phyloP scores from a whole-genome alignment of 768 basidiomycete species.

The Rhizopogon vinicolor region DNA sequence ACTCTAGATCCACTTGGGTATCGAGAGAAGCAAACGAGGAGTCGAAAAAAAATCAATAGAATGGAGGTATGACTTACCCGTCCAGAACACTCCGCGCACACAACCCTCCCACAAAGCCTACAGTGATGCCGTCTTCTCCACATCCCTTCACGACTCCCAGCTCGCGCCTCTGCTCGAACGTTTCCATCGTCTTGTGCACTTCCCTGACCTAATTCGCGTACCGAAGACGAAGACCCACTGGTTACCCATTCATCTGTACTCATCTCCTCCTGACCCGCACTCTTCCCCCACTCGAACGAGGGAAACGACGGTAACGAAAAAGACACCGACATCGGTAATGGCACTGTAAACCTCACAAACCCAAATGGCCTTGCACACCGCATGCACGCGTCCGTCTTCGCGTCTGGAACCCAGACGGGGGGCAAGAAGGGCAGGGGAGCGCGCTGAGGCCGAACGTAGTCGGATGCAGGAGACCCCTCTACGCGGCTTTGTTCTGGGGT shows the following conservation, averaged over 20 bases:
- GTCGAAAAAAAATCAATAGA: neutral
- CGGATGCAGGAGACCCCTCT: neutral
- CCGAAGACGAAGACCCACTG: neutral
- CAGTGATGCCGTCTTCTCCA: conserved; percentile 79
- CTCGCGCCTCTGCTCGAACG: conserved; percentile 4
- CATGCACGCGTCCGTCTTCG: conserved; percentile 81
- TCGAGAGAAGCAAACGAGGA: neutral
- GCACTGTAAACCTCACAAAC: conserved; percentile 21
- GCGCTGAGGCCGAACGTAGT: conserved; percentile 15
- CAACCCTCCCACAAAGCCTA: conserved; percentile 78
- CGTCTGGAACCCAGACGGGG: conserved; percentile 90
- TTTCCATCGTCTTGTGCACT: neutral
- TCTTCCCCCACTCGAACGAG: neutral
- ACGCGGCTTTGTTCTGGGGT: neutral
- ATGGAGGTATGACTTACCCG: conserved; percentile 42
- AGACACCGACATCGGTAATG: neutral
- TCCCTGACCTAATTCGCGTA: conserved; percentile 5
- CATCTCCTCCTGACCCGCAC: neutral
- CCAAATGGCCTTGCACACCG: conserved; percentile 74
- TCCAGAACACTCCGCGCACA: conserved; percentile 81
- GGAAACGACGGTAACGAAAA: neutral
- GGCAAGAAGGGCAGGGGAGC: conserved; percentile 64
- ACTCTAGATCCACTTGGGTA: neutral
- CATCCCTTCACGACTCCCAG: conserved; percentile 14
- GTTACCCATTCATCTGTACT: neutral